Base-by-base conservation (phyloP, 345 rosid species). In the Nephelium lappaceum region DNA sequence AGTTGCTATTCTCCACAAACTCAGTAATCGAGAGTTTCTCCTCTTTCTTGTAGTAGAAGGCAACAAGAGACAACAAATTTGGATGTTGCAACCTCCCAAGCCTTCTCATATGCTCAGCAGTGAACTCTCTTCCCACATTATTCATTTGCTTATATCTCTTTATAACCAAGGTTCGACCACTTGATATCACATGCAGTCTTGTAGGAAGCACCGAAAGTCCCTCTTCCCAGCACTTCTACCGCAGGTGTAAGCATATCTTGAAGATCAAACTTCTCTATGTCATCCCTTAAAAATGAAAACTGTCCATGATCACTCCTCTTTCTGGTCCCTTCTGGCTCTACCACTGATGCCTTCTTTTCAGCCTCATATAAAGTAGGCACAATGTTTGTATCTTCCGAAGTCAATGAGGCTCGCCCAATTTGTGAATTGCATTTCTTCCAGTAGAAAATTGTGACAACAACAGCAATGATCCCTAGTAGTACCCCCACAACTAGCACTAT, bases 171-270 rank as follows among this genome's bases (percentile, higher is more conserved):
- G 84, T 72, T 55, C 73, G 72, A 6, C 87, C 90, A 2, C 53
- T 64, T 65, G 45, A 39, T 39, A 89, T 84, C 8, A 74, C 83
- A 0, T n/a, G n/a, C n/a, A 0, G 97, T 91, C 77, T 93, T 93
- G 68, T 90, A 93, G 4, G 97, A 91, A 72, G 94, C 86, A 38
- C 97, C 95, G 67, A 90, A 93, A 39, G 90, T 90, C 69, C 95
- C 97, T 72, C 97, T 93, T 42, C 97, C 97, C 79, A 93, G 77
- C 41, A 93, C 93, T 79, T 93, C 95, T 8, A 95, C 97, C 1
- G 97, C 90, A 2, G 94, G 90, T 81, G 79, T 88, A 5, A 93
- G 82, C 86, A 93, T 78, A 76, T 91, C 95, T 69, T 89, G 95
- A 79, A 93, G 78, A 76, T 89, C 97, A 69, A 93, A 93, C 73